Percentiles rank a stretch among this genome's conserved stretches.
These are phyloP conservation scores for Fusarium austroafricanum DNA, from an alignment of 2,329 filamentous ascomycete genomes.

Conservation along the genomic window DNA sequence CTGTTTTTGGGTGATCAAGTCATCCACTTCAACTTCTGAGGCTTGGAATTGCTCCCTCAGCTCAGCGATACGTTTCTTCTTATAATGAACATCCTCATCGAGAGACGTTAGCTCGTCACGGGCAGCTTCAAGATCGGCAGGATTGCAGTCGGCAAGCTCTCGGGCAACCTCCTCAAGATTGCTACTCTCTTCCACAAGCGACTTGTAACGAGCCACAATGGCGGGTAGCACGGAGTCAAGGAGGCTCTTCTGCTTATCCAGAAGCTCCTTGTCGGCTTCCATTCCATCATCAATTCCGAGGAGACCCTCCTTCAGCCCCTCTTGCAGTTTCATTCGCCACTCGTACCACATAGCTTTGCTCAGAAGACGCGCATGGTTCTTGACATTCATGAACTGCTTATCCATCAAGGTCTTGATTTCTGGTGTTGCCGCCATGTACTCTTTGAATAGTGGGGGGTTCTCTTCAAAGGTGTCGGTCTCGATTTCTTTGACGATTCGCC, in stretches of 20 bases:
- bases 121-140: slow-evolving; percentile 79
- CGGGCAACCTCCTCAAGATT: slow-evolving; percentile 77
- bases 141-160: slow-evolving; percentile 83
- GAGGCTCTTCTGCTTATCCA: slow-evolving; percentile 76
- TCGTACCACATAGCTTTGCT: slow-evolving; percentile 99
- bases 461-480: slow-evolving; percentile 89
- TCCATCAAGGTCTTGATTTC: slow-evolving; percentile 91
- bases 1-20: slow-evolving; percentile 73
- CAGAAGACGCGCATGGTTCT: slow-evolving; percentile 86
- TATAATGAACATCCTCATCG: slow-evolving; percentile 76
- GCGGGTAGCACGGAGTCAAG: slow-evolving; percentile 75
- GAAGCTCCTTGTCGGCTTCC: slow-evolving; percentile 74
- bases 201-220: slow-evolving; percentile 69
- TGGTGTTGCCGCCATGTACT: slow-evolving; percentile 87
- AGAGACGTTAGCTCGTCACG: slow-evolving; percentile 74
- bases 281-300: slow-evolving; percentile 81
- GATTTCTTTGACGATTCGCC: slow-evolving; percentile 89
- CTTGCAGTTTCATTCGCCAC: slow-evolving; percentile 90
- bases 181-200: slow-evolving; percentile 72
- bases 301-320: slow-evolving; percentile 84
- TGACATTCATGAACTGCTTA: slow-evolving; percentile 97
- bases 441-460: slow-evolving; percentile 89
- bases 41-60: slow-evolving; percentile 75
- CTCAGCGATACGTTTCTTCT: slow-evolving; percentile 73
- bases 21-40: slow-evolving; percentile 73